Base-by-base conservation (phyloP, 139 green algal genomes). In the Edaphochlamys debaryana region DNA sequence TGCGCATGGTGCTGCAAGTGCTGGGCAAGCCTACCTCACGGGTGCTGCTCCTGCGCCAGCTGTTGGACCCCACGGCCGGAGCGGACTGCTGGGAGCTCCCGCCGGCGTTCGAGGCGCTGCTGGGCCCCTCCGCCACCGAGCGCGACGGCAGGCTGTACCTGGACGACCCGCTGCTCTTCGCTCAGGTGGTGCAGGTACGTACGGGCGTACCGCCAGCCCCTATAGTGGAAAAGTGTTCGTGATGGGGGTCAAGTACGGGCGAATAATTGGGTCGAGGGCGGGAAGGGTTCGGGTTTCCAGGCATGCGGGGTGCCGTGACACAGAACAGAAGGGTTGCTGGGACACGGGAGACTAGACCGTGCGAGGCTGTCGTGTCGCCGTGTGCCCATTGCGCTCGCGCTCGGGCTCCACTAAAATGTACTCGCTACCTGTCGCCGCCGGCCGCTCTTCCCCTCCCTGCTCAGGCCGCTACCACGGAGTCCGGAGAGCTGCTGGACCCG, bases 1-100 rank as follows among this genome's bases (percentile, higher is more conserved):
- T 79, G 70, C 70, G 70, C 50, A 25, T 48, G 50, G 70, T 67
- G 48, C 70, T 79, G 70, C 70, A 67, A 50, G 13, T 79, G 70
- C 70, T 79, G 48, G 48, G 34, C 48, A 32, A 79, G 70, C 70
- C 48, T 66, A 45, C 45, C 29, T 42, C 32, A 48, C 70, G 48
- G 70, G 11, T 67, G 70, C 70, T n/a, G n/a, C n/a, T n/a, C n/a
- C n/a, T n/a, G n/a, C n/a, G n/a, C n/a, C n/a, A n/a, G n/a, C n/a
- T n/a, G 58, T 50, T 79, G 70, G 70, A 79, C 70, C 70, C 70
- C 22, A 3, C 41, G 50, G 48, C 50, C 50, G 70, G 70, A 67
- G 45, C 67, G 70, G 48, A 66, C 22, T 6, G 20, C 70, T 32
- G 22, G 50, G 50, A 34, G 45, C 70, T 79, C 70, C 50, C 50